Evolutionary conservation across 495 filamentous ascomycete genomes (phyloP).

Genomic region (Pseudoneurospora amorphoporcata): DNA sequence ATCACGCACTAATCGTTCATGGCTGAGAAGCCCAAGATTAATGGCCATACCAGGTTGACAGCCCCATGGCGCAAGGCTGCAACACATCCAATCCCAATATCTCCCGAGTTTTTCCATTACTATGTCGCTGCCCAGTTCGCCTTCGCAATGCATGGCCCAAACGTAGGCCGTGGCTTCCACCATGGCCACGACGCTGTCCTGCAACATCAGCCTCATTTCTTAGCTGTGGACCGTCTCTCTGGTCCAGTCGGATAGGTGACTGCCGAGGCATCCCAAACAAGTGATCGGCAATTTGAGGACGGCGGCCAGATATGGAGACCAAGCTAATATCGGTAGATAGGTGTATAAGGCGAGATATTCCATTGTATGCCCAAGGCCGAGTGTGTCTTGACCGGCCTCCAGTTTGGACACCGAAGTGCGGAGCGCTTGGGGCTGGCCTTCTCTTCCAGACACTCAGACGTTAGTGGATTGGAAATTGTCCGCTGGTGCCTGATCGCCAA

Average conservation of each 20-base stretch:
- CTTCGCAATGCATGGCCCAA: neutral
- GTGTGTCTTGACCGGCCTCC: neutral
- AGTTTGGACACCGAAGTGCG: neutral
- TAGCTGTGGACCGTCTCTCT: neutral
- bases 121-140: neutral
- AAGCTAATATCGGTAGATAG: neutral
- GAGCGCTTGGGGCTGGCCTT: neutral
- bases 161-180: neutral
- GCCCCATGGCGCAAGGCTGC: neutral
- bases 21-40: neutral
- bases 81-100: neutral
- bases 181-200: neutral
- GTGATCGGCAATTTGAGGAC: neutral
- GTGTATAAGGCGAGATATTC: neutral
- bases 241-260: neutral
- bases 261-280: neutral
- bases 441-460: neutral
- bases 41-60: neutral
- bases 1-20: neutral
- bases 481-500: neutral
- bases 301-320: neutral
- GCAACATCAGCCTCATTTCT: neutral
- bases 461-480: neutral
- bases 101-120: neutral
- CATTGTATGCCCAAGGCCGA: neutral